Base-by-base conservation (phyloP, 2,329 filamentous ascomycete genomes). In the Colletotrichum orbiculare region DNA sequence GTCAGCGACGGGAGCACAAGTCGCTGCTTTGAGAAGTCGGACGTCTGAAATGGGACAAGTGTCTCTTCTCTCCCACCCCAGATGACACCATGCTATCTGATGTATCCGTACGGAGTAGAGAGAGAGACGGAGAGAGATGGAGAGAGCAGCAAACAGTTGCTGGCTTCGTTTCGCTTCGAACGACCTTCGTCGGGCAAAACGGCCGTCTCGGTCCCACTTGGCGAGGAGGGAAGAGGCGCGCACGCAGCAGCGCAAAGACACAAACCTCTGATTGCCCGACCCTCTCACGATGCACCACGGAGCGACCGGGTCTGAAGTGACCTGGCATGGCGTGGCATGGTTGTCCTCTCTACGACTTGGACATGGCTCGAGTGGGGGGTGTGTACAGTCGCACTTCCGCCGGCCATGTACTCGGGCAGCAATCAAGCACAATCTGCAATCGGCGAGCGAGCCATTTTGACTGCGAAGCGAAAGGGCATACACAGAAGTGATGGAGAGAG, bases 201-300 rank as follows among this genome's bases (percentile, higher is more conserved):
- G 52, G 52, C 50, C 33, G 13, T 53, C 52, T 65, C 58, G 58
- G 62, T 62, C 46, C 52, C 58, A 65, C 62, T 52, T 39, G 56
- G 47, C 13, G n/a, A 17, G 43, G 43, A 43, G 42, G 12, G 12
- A 13, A 13, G 42, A 9, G 11, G 42, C 13, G 42, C 42, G 42
- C 13, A 9, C 9, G 13, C 13, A 15, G 42, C 13, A 15, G 13
- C 15, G 42, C 13, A 43, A 43, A 15, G 8, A 45, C 15, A 15
- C 58, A 65, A 65, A 56, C 41, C 41, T 50, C 52, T 42, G 62
- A 56, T 62, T 61, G 62, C 56, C 57, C 37, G 59, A 65, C 62
- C 50, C 49, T 56, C 34, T 50, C 58, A 62, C 46, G 52, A 54
- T 53, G 45, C 41, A 52, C 48, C 39, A 38, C 37, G 6, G 42